Evolutionary conservation across 352 stramenopile genomes (phyloP), one percentile per base, ranked within the genome.

Genomic region (Globisporangium nodosum): DNA sequence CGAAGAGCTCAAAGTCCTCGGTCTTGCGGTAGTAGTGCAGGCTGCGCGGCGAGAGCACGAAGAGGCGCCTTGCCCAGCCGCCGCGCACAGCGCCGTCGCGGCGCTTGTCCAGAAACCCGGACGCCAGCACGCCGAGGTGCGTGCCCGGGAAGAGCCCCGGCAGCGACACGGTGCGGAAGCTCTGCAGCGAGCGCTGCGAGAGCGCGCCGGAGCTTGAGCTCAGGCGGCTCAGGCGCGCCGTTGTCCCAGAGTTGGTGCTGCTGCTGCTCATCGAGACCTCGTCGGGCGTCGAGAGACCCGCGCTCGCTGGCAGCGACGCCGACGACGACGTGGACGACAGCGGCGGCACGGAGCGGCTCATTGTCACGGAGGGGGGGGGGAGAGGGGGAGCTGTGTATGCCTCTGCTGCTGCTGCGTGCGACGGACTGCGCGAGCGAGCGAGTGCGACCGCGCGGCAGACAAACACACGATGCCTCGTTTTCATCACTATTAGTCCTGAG

Each of bases 21-120:
- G 70, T 71, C 60, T 93, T 93, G 27, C 85, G 81, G 58, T 90
- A 94, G 64, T 94, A 94, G 53, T 94, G 85, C 40, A 92, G 52
- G 43, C 83, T 88, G 24, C 78, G 78, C 18, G 83, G 90, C 46
- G 81, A 92, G 31, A 94, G 51, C 18, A 94, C 84, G 61, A 94
- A 94, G 43, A 93, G 74, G 1, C 85, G 74, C 53, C 81, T 81
- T 21, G 85, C 83, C 84, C 82, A 94, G 15, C 85, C 85, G 16
- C 83, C 83, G 18, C 85, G 81, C 31, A 94, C 85, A 13, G 85
- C 85, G 18, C 85, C 85, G 53, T 94, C 85, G 42, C 85, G 81
- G 39, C 81, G 83, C 54, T 94, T 94, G 66, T 94, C 85, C 21
- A 94, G 64, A 35, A 81, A 40, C 0, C 85, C 83, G 1, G 84